phyloP scores from a whole-genome alignment of 2,329 filamentous ascomycete species.

The Verticillium longisporum region DNA sequence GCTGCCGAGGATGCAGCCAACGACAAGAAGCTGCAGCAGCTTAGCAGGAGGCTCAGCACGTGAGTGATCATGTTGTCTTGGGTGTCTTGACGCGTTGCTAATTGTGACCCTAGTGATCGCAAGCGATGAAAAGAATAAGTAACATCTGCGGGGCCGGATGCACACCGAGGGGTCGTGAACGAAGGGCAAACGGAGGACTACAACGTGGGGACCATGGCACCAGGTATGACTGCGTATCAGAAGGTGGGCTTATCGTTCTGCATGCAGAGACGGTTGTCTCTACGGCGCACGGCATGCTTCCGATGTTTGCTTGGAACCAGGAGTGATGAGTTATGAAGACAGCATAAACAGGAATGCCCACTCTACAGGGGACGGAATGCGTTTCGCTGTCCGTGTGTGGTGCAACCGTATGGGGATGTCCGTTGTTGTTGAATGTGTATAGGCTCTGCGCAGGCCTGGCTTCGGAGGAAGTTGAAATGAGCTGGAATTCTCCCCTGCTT shows the following conservation, averaged over 20 bases:
- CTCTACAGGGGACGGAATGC: background rate
- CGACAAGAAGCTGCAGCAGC: conserved; percentile 76
- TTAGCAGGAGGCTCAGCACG: conserved; percentile 94
- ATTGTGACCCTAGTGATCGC: background rate
- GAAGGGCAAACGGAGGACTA: background rate
- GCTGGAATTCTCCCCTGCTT: background rate
- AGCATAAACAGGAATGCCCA: background rate
- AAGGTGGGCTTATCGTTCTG: background rate
- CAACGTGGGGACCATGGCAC: background rate
- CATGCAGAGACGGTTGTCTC: background rate
- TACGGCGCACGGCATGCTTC: background rate
- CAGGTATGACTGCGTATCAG: background rate
- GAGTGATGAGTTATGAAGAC: background rate
- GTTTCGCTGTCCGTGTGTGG: background rate
- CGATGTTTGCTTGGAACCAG: background rate
- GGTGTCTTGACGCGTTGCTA: background rate
- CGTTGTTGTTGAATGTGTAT: background rate
- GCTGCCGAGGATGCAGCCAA: conserved; percentile 87
- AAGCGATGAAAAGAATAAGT: background rate
- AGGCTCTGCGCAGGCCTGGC: background rate
- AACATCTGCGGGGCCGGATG: background rate
- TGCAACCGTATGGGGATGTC: background rate
- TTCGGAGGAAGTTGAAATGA: background rate
- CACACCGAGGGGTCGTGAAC: background rate
- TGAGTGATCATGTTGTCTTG: conserved; percentile 44